phyloP scores from a whole-genome alignment of 2,329 filamentous ascomycete genomes.

The Plenodomus biglobosus region DNA sequence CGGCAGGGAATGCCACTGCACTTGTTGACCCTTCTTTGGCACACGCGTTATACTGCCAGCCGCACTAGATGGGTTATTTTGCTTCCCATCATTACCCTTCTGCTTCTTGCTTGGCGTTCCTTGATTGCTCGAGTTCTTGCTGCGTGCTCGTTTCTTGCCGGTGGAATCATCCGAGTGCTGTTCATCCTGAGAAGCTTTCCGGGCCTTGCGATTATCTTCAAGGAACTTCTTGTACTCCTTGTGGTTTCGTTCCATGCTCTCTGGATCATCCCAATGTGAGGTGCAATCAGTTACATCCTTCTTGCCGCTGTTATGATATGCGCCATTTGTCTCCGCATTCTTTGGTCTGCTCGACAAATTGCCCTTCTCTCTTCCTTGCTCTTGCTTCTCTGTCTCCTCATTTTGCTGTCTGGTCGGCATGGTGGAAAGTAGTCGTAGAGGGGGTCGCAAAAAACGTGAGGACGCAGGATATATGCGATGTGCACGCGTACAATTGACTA shows the following conservation, averaged over 20 bases:
- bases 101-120: constrained; percentile 39
- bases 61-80: not conserved
- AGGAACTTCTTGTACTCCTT: constrained; percentile 34
- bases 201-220: constrained; percentile 15
- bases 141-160: constrained; percentile 31
- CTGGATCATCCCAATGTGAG: constrained; percentile 36
- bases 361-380: not conserved
- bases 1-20: constrained; percentile 46
- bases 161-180: constrained; percentile 1
- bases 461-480: not conserved
- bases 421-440: not conserved
- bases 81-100: constrained; percentile 24
- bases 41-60: constrained; percentile 44
- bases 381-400: not conserved
- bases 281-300: constrained; percentile 34
- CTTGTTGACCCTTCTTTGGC: constrained; percentile 47
- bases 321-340: not conserved
- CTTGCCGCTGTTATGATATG: constrained; percentile 18
- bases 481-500: not conserved
- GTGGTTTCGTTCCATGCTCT: constrained; percentile 27
- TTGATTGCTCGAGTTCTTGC: constrained; percentile 21
- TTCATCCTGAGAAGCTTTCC: constrained; percentile 1
- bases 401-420: not conserved
- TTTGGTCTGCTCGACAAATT: constrained; percentile 5
- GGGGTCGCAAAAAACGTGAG: no score